Percentiles rank a stretch among this genome's conserved stretches.
These are phyloP conservation scores for Hydnomerulius pinastri DNA, from an alignment of 768 basidiomycete genomes.

Conservation along the genomic window DNA sequence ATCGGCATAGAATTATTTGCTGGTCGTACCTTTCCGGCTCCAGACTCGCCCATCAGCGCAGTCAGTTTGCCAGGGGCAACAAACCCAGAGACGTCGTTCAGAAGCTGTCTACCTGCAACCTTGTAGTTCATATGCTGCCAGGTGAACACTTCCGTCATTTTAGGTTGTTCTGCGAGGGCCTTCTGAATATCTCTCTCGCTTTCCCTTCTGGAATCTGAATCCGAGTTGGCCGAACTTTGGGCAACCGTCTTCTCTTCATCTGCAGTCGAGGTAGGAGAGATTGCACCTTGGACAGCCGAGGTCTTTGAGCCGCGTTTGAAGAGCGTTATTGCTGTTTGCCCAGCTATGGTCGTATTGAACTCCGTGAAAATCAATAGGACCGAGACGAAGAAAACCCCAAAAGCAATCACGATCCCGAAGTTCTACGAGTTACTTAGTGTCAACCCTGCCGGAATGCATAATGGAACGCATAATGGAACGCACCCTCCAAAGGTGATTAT, in stretches of 20 bases:
- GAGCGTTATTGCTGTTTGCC: constrained; percentile 48
- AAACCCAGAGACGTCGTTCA: constrained; percentile 77
- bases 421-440: too few species aligned
- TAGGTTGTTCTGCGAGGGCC: constrained; percentile 36
- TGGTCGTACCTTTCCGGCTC: constrained; percentile 44
- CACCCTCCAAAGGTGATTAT: constrained; percentile 52
- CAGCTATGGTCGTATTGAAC: constrained; percentile 40
- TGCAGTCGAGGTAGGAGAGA: constrained; percentile 17
- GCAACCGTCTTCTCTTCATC: constrained; percentile 32
- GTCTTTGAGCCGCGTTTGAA: constrained; percentile 62
- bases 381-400: constrained; percentile 57
- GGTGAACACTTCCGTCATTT: constrained; percentile 65
- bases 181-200: constrained; percentile 25
- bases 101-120: constrained; percentile 56
- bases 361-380: constrained; percentile 63
- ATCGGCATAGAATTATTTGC: not conserved
- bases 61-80: constrained; percentile 81
- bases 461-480: constrained; percentile 9
- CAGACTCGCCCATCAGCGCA: constrained; percentile 71
- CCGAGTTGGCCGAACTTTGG: constrained; percentile 2
- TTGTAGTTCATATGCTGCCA: constrained; percentile 75
- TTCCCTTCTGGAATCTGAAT: constrained; percentile 5
- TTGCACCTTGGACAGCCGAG: not conserved
- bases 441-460: too few species aligned
- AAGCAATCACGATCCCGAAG: constrained; percentile 69